Conservation (phyloP, 768 basidiomycete genomes). For the Boletus rex-veris region DNA sequence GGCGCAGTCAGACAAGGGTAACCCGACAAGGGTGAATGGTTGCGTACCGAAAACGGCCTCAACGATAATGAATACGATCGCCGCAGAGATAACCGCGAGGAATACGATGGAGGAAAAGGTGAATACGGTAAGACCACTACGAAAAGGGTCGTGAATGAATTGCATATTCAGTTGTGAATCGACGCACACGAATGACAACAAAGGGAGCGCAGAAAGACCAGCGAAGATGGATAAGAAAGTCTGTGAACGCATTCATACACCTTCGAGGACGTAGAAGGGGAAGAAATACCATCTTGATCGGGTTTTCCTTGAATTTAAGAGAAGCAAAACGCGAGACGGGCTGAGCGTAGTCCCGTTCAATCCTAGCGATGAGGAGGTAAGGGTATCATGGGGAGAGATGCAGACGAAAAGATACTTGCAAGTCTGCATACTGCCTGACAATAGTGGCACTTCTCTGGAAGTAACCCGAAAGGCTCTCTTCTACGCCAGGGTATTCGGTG, state of each 20-base stretch:
- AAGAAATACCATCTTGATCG: conserved; percentile 24
- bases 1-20: not conserved
- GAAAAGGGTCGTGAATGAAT: not conserved
- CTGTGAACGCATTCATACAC: conserved; percentile 25
- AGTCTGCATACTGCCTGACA: conserved; percentile 31
- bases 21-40: not conserved
- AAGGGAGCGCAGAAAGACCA: conserved; percentile 33
- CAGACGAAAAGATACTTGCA: conserved; percentile 13
- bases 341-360: conserved; percentile 43
- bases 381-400: not conserved
- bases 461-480: conserved; percentile 25
- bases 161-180: conserved; percentile 5
- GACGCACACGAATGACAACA: conserved; percentile 40
- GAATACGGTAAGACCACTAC: conserved; percentile 34
- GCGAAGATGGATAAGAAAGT: conserved; percentile 41
- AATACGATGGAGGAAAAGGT: conserved; percentile 35
- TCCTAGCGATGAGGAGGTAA: conserved; percentile 25
- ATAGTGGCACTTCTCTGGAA: conserved; percentile 26
- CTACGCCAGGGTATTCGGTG: not conserved
- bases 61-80: conserved; percentile 31
- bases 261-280: not conserved
- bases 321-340: conserved; percentile 32
- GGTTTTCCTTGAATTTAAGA: conserved; percentile 21
- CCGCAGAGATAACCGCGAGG: conserved; percentile 34
- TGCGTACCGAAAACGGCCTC: conserved; percentile 30